Evolutionary conservation across 2,329 filamentous ascomycete genomes (phyloP), one percentile per base, ranked within the genome.

Genomic region (Aureobasidium mangrovei): DNA sequence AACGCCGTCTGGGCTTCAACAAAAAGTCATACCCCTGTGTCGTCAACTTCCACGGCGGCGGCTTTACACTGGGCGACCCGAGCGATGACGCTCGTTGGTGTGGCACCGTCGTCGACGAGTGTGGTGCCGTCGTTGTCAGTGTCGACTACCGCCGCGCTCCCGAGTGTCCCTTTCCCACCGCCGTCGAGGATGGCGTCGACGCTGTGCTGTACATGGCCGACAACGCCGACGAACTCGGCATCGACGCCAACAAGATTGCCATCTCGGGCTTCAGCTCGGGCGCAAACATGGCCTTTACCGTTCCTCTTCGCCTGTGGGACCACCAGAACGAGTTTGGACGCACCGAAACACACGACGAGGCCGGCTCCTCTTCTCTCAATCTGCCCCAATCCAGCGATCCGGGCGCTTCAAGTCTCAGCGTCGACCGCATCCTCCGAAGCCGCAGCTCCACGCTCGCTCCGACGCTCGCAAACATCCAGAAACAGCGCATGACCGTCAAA

Each of bases 31-130:
- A 77, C 54, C 80, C 81, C 0, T 76, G 81, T 3, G 73, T 82
- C 2, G 75, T 84, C 60, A 83, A 83, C 62, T 83, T 83, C 60
- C 81, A 84, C 58, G 81, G 81, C 12, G 81, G 81, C 41, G 81
- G 81, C 1, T 84, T 84, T 64, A 80, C 77, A 0, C 65, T 84
- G 4, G 81, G 81, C 4, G 74, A 71, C 4, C 74, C 80, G 6
- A 77, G 75, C 12, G 82, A 85, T 62, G 81, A 85, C 67, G 74
- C 75, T 42, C 74, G 80, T 55, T 84, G 81, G 81, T 76, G 77
- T 40, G 71, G 72, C 27, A 73, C 73, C 5, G 77, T 83, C 2
- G 71, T 82, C n/a, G 63, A 77, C 2, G 69, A 82, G 55, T 73
- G 78, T 10, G 72, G 73, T 43, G 80, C 80, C 3, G 75, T 84